These are phyloP conservation scores for Cornus controversa DNA, from an alignment of 148 eudicot species.

Conservation along the genomic window DNA sequence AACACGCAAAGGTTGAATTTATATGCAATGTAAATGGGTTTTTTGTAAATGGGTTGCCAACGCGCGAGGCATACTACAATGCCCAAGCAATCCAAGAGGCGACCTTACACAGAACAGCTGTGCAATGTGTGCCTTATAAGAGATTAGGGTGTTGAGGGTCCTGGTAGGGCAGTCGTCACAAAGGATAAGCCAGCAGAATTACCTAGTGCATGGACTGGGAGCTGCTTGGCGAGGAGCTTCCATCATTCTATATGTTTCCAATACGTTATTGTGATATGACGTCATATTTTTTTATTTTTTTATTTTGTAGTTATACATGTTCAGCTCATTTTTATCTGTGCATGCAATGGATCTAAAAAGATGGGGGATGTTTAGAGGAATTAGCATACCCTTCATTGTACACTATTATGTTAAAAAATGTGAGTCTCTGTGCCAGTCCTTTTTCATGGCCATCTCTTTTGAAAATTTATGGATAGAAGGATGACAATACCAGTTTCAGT, in stretches of 20 bases:
- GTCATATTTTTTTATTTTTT: neutral
- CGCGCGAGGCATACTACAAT: neutral
- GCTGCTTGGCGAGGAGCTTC: neutral
- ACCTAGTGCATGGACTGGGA: neutral
- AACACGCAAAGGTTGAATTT: neutral
- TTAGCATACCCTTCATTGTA: neutral
- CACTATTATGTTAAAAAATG: neutral
- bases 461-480: too few species aligned
- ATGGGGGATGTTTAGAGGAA: neutral
- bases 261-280: neutral
- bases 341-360: slow-evolving; percentile 18
- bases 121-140: neutral
- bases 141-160: neutral
- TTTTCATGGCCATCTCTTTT: neutral
- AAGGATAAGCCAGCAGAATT: neutral
- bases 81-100: neutral
- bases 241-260: neutral
- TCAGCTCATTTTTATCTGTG: slow-evolving; percentile 16
- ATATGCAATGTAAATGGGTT: slow-evolving; percentile 12
- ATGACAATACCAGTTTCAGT: neutral
- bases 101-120: neutral
- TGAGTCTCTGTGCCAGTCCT: neutral
- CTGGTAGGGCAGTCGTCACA: neutral
- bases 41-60: slow-evolving; percentile 15
- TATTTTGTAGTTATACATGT: neutral